phyloP scores from a whole-genome alignment of 2,329 filamentous ascomycete genomes.

The Aspergillus japonicus region DNA sequence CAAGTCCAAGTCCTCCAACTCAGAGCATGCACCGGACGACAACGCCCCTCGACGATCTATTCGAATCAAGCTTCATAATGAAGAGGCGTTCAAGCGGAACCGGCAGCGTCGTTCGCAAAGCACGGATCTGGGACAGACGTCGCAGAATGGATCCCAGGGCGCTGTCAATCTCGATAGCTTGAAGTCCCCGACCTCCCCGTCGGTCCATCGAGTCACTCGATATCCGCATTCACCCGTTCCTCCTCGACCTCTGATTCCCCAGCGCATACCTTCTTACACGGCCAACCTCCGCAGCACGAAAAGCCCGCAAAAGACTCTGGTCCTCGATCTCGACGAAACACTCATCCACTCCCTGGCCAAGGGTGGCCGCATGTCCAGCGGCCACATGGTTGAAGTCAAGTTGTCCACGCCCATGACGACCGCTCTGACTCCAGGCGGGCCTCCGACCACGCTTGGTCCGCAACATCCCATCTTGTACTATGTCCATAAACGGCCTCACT shows the following conservation, averaged over 20 bases:
- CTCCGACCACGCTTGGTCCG: slow-evolving; percentile 67
- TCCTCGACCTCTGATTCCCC: slow-evolving; percentile 83
- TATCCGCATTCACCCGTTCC: slow-evolving; percentile 89
- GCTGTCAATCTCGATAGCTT: slow-evolving; percentile 72
- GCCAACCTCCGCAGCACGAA: slow-evolving; percentile 42
- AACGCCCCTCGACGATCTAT: slow-evolving; percentile 75
- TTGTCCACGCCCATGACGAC: slow-evolving; percentile 51
- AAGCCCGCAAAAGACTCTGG: slow-evolving; percentile 82
- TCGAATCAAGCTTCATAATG: slow-evolving; percentile 82
- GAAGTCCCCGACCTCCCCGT: slow-evolving; percentile 89
- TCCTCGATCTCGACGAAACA: slow-evolving; percentile 94
- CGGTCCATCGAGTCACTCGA: slow-evolving; percentile 68
- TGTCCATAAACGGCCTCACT: slow-evolving; percentile 95
- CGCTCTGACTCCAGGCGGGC: slow-evolving; percentile 48
- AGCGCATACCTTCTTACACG: slow-evolving; percentile 84
- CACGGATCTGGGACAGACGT: slow-evolving; percentile 28
- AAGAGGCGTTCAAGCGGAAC: slow-evolving; percentile 72
- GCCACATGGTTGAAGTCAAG: slow-evolving; percentile 98
- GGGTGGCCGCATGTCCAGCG: slow-evolving; percentile 89
- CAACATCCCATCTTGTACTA: slow-evolving; percentile 98
- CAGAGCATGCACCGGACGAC: slow-evolving; percentile 55
- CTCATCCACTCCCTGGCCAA: slow-evolving; percentile 98
- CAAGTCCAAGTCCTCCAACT: slow-evolving; percentile 27
- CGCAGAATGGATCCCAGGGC: slow-evolving; percentile 31
- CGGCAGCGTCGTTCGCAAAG: slow-evolving; percentile 40